Evolutionary conservation across 176 grass and related monocot species (phyloP), one percentile per base, ranked within the genome.

Genomic region (Areca catechu): DNA sequence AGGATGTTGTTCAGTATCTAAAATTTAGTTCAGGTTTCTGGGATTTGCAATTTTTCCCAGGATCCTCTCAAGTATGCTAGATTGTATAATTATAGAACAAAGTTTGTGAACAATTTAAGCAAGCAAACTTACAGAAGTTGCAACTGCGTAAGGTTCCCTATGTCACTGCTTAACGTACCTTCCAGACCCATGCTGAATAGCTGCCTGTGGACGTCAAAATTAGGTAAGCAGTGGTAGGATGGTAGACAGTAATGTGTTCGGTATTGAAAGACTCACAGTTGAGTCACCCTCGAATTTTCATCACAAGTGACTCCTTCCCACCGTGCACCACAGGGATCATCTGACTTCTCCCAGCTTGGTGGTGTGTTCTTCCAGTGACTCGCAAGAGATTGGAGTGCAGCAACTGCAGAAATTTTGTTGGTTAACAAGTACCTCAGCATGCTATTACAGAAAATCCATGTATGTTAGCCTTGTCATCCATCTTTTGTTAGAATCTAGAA

Each of bases 281-380:
- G 55, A 55, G 20, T 76, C 17, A 82, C 73, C 49, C 73, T 66
- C 19, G 23, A 55, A 3, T 61, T 56, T 15, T 55, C n/a, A n/a
- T 55, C 23, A 56, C 79, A 82, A 23, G 7, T 56, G 71, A 82
- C 50, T 24, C 79, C 79, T 49, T 67, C 79, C 79, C 79, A 76
- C 29, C 10, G 49, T 25, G 55, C 22, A 61, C 61, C 61, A 61
- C 79, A 82, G 24, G 79, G 79, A 55, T 82, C 67, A 48, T 71
- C 53, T 71, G 79, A 76, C 50, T 17, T 55, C 66, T 61, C 54
- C 73, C 79, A 82, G 43, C 6, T 71, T 76, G 79, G 51, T 61
- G 73, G 79, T 61, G 60, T 66, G 50, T 82, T 76, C 67, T 82
- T 49, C 73, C 72, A 76, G 16, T 16, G 43, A 49, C 43, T 71